phyloP scores from a whole-genome alignment of 2,329 filamentous ascomycete species.

The Orbilia javanica region DNA sequence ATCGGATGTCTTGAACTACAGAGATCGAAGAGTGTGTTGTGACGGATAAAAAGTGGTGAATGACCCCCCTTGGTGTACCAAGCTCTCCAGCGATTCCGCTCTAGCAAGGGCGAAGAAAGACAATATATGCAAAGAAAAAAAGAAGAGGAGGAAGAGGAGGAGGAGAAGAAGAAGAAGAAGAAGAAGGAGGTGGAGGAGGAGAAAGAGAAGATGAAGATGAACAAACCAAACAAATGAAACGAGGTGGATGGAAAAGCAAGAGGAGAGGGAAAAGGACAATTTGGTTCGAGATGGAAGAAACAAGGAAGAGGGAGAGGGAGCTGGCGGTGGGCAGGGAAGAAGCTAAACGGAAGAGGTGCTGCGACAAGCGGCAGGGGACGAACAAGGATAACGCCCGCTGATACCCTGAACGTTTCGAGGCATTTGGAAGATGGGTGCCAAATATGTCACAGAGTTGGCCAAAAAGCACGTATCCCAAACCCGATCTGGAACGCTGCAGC shows the following conservation, averaged over 20 bases:
- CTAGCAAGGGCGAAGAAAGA: background rate
- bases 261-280: conserved; percentile 2
- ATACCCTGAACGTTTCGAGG: conserved; percentile 51
- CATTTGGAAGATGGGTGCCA: conserved; percentile 49
- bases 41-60: background rate
- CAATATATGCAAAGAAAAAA: background rate
- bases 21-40: conserved; percentile 1
- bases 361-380: background rate
- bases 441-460: conserved; percentile 29
- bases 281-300: conserved; percentile 21
- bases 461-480: conserved; percentile 40
- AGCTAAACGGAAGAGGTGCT: background rate
- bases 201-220: background rate
- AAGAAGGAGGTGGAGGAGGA: background rate
- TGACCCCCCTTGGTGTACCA: background rate
- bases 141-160: background rate
- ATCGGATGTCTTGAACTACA: conserved; percentile 20
- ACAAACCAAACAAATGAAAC: background rate
- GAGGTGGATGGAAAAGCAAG: background rate
- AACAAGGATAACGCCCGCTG: conserved; percentile 6
- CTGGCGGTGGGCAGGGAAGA: background rate
- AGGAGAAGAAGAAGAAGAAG: background rate
- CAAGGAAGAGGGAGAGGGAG: background rate
- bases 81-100: background rate
- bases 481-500: conserved; percentile 54